Conservation (phyloP, 495 filamentous ascomycete species). For the Podospora anserina region DNA sequence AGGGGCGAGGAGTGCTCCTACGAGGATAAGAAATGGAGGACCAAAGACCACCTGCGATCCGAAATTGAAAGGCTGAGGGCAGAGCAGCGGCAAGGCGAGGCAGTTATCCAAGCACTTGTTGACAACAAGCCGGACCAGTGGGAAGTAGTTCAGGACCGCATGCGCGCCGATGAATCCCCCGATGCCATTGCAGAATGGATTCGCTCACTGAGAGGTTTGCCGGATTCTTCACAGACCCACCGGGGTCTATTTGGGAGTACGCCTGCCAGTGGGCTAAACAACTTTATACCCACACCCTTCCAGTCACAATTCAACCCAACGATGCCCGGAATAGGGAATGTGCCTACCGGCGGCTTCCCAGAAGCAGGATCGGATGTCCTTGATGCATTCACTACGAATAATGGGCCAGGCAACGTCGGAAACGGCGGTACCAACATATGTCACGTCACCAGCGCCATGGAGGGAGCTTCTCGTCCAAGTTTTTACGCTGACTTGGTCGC, state of each 20-base stretch:
- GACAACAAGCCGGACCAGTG: conserved; percentile 29
- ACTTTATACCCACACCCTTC: not conserved
- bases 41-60: conserved; percentile 34
- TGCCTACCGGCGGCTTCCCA: not conserved
- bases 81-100: conserved; percentile 30
- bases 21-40: conserved; percentile 35
- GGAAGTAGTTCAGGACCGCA: conserved; percentile 22
- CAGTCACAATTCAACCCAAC: not conserved
- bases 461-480: not conserved
- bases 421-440: not conserved
- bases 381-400: not conserved
- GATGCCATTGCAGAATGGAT: conserved; percentile 33
- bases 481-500: not conserved
- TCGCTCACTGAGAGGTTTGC: conserved; percentile 13
- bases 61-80: conserved; percentile 31
- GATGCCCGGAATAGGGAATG: not conserved
- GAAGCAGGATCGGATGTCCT: not conserved
- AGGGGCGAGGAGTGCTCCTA: conserved; percentile 34
- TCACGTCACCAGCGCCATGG: not conserved
- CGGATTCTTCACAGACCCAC: not conserved
- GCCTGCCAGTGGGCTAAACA: not conserved
- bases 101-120: conserved; percentile 27
- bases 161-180: conserved; percentile 29
- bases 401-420: not conserved
- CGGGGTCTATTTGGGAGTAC: not conserved